Conservation (phyloP, 495 filamentous ascomycete genomes). For the Talaromyces ruber region DNA sequence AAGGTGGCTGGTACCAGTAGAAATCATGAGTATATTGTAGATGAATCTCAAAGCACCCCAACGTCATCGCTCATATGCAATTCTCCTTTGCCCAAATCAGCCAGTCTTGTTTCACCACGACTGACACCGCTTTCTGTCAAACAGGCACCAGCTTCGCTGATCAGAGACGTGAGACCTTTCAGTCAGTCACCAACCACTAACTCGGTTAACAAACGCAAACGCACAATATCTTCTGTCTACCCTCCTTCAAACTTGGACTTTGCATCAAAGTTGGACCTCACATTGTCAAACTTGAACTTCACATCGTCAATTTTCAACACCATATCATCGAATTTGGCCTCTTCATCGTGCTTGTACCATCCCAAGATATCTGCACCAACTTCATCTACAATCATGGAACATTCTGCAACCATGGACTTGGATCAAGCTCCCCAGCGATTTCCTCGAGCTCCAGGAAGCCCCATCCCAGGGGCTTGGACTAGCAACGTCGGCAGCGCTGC, state of each 20-base stretch:
- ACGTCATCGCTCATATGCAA: not conserved
- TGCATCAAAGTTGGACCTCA: not conserved
- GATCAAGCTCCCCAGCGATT: not conserved
- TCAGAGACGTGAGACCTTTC: not conserved
- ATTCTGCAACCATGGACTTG: not conserved
- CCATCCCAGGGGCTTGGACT: not conserved
- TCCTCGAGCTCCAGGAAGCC: slow-evolving; percentile 3
- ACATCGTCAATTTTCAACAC: not conserved
- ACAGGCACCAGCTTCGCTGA: not conserved
- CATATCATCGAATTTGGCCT: not conserved
- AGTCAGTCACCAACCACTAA: not conserved
- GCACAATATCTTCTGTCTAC: not conserved
- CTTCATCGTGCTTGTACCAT: not conserved
- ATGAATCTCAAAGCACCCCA: slow-evolving; percentile 12
- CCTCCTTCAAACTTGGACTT: not conserved
- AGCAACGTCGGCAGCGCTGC: not conserved
- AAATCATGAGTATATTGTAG: slow-evolving; percentile 17
- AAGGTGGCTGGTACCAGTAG: slow-evolving; percentile 41
- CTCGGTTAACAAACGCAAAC: not conserved
- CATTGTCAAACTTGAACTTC: not conserved
- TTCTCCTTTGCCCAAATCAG: slow-evolving; percentile 5
- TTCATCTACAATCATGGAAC: not conserved
- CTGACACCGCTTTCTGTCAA: slow-evolving; percentile 3
- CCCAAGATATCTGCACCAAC: not conserved
- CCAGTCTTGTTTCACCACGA: slow-evolving; percentile 9